Evolutionary conservation across 2,329 filamentous ascomycete species (phyloP), one percentile per base, ranked within the genome.

Genomic region (Xylariaceae sp.): DNA sequence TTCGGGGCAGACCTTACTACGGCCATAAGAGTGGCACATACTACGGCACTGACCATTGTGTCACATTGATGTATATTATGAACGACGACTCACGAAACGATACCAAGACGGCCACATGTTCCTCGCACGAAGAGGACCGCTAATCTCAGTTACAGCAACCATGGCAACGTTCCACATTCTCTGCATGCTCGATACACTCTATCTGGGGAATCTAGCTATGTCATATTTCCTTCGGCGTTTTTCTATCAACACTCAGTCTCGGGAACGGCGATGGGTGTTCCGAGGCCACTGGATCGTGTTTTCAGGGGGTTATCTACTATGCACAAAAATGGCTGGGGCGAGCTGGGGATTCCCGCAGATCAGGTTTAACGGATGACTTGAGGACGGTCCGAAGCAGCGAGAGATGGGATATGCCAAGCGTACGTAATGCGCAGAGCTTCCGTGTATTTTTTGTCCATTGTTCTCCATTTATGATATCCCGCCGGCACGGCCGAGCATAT

Each of bases 401-500:
- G 17, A 39, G 44, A 39, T 42, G 39, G 42, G 36, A 30, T 46
- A 41, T 41, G 39, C 44, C 43, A 38, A 39, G 42, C 12, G 41
- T 31, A 39, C 22, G 17, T 27, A 39, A 41, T 36, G 18, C 45
- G 17, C 44, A 38, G 41, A 36, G 19, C 31, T 44, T 47, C 46
- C 43, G 35, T 53, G 47, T 58, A 49, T 55, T 57, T 54, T n/a
- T 49, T 42, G 45, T 36, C 44, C 42, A 33, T 49, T 45, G 44
- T 39, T 46, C 56, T 60, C 55, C 52, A 60, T 61, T 50, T 52
- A 62, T 63, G 63, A 66, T 66, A 66, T 65, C 63, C 63, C 61
- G 60, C 63, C 63, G 63, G 62, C 62, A 54, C 47, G 55, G 57
- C 62, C 63, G 62, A 63, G 62, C 59, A 64, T n/a, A 61, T 52